Evolutionary conservation across 148 eudicot species (phyloP).

Genomic region (Gaultheria prostrata): DNA sequence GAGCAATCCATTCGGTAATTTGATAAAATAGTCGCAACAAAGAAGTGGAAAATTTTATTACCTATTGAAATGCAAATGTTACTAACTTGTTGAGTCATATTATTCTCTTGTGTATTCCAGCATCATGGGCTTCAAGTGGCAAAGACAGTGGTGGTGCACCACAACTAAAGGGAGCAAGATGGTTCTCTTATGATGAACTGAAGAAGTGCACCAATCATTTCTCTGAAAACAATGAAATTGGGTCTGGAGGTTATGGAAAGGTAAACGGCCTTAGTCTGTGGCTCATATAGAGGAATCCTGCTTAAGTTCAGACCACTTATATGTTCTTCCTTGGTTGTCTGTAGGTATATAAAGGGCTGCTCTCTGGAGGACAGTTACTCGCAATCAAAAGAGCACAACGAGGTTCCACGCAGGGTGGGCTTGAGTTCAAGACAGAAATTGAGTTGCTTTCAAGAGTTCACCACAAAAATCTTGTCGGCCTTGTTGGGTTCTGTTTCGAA

Average conservation of each 20-base stretch:
- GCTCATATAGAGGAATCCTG: background rate
- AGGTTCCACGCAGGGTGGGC: constrained; percentile 85
- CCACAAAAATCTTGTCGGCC: constrained; percentile 81
- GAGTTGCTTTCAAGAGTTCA: constrained; percentile 96
- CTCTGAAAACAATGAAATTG: constrained; percentile 72
- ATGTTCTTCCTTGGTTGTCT: constrained; percentile 4
- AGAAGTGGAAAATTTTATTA: background rate
- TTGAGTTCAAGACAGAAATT: constrained; percentile 91
- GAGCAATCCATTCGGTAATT: constrained; percentile 74
- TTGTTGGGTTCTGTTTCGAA: constrained; percentile 90
- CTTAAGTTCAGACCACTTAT: background rate
- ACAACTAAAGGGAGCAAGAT: constrained; percentile 91
- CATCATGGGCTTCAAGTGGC: constrained; percentile 77
- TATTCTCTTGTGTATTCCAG: constrained; percentile 29
- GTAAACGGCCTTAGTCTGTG: constrained; percentile 25
- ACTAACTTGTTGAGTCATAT: background rate
- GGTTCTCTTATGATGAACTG: constrained; percentile 91
- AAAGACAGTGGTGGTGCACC: constrained; percentile 85
- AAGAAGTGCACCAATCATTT: constrained; percentile 74
- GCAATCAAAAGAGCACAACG: constrained; percentile 87
- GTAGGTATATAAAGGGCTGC: constrained; percentile 80
- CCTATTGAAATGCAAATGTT: background rate
- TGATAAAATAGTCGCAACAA: background rate
- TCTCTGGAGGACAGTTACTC: constrained; percentile 61
- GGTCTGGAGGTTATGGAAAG: constrained; percentile 97